These are phyloP conservation scores for Ocimum tenuiflorum DNA, from an alignment of 257 asterid species.

Conservation along the genomic window DNA sequence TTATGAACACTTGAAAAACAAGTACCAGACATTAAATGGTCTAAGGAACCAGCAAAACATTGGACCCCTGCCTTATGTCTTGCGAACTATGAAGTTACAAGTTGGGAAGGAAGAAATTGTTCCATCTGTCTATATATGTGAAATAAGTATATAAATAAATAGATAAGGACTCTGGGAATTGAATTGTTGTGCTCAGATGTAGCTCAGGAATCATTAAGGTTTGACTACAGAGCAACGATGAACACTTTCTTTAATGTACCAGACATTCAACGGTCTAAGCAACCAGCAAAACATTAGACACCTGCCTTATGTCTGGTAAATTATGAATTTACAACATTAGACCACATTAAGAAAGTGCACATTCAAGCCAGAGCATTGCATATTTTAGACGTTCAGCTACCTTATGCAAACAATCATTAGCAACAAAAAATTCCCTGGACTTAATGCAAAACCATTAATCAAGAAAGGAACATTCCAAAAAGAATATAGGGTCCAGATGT, in stretches of 20 bases:
- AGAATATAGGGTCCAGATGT: conserved; percentile 38
- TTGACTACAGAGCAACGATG: conserved; percentile 28
- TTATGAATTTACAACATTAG: no score
- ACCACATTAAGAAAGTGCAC: not conserved
- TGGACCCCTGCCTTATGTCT: conserved; percentile 30
- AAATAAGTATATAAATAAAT: no score
- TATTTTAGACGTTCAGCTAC: not conserved
- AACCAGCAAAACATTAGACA: conserved; percentile 25
- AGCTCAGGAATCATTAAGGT: conserved; percentile 24
- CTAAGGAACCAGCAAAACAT: conserved; percentile 20
- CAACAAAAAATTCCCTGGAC: not conserved
- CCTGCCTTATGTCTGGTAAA: conserved; percentile 35
- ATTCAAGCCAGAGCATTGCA: not conserved
- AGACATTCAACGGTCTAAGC: conserved; percentile 39
- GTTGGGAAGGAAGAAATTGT: not conserved
- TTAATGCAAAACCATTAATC: not conserved
- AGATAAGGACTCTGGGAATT: no score
- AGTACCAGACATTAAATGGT: conserved; percentile 30
- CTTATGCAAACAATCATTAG: not conserved
- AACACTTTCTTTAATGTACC: conserved; percentile 16
- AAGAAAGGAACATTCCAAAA: not conserved
- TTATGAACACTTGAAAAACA: conserved; percentile 21
- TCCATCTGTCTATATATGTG: no score
- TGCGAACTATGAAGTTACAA: not conserved
- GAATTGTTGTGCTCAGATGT: conserved; percentile 28